Evolutionary conservation across 352 stramenopile species (phyloP), one percentile per base, ranked within the genome.

Genomic region (Globisporangium echinulatum): DNA sequence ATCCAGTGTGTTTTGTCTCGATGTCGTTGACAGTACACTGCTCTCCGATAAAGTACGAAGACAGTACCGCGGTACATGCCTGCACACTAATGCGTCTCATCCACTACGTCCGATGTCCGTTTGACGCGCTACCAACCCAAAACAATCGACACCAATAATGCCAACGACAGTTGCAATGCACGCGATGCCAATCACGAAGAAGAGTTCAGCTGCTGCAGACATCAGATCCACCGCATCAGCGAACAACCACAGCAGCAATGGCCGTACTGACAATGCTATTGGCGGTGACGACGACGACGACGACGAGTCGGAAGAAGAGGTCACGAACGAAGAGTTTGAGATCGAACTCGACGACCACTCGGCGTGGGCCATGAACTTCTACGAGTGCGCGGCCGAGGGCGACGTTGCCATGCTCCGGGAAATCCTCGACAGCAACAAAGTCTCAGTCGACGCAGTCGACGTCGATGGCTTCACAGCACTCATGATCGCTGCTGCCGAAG

Each of bases 401-500:
- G 80, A 91, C 57, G 49, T 91, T 13, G 62, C 75, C 58, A 84
- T 71, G 52, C 68, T 93, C 0, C 69, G 78, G 42, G 68, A 77
- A 49, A 81, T 91, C 51, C 58, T 88, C 54, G 82, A 92, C 47
- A 75, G 76, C 36, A 66, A 72, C 50, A 70, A 70, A 52, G 79
- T 89, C 33, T 63, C 68, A 39, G 61, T 90, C 46, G 75, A 94
- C 58, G 80, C 86, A 55, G 72, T 88, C 55, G 84, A 94, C 68
- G 82, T 90, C 33, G 84, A 94, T 56, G 84, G 84, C 57, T 94
- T 94, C 67, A 88, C 84, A 38, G 84, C 84, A 53, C 72, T 94
- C 49, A 91, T 94, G 84, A 85, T 94, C 53, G 82, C 84, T 6
- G 73, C 82, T 3, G 84, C 84, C 9, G 84, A 94, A 61, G 84